These are phyloP conservation scores for Jatropha podagrica DNA, from an alignment of 441 rosid species.

Conservation along the genomic window DNA sequence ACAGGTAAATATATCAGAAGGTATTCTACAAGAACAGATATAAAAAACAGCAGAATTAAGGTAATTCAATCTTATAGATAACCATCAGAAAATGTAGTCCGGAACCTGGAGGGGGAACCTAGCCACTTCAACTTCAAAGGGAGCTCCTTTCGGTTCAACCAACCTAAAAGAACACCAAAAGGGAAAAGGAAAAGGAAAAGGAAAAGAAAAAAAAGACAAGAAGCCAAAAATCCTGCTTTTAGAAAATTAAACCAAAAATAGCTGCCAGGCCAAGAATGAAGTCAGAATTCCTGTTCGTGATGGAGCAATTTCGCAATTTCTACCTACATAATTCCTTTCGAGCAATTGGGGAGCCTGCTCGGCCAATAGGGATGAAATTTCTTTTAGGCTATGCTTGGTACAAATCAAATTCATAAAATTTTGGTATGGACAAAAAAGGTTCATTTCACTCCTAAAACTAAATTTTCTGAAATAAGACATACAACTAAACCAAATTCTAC, in stretches of 20 bases:
- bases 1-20: background rate
- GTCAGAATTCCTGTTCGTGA: background rate
- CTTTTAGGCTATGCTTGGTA: too few relatives aligned
- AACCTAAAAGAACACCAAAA: constrained; percentile 38
- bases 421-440: too few relatives aligned
- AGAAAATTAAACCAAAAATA: background rate
- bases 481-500: too few relatives aligned
- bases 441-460: too few relatives aligned
- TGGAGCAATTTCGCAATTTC: background rate
- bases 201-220: background rate
- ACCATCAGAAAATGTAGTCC: constrained; percentile 62
- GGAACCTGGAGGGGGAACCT: constrained; percentile 59
- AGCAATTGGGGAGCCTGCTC: background rate
- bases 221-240: background rate
- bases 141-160: constrained; percentile 54
- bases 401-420: too few relatives aligned
- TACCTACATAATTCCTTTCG: background rate
- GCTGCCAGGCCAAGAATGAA: background rate
- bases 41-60: background rate
- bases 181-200: background rate
- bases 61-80: background rate
- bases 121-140: constrained; percentile 64
- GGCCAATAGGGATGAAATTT: background rate
- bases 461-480: too few relatives aligned
- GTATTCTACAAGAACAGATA: background rate